These are phyloP conservation scores for Pyropia yezoensis DNA, from an alignment of 23 red algal genomes.

Conservation along the genomic window DNA sequence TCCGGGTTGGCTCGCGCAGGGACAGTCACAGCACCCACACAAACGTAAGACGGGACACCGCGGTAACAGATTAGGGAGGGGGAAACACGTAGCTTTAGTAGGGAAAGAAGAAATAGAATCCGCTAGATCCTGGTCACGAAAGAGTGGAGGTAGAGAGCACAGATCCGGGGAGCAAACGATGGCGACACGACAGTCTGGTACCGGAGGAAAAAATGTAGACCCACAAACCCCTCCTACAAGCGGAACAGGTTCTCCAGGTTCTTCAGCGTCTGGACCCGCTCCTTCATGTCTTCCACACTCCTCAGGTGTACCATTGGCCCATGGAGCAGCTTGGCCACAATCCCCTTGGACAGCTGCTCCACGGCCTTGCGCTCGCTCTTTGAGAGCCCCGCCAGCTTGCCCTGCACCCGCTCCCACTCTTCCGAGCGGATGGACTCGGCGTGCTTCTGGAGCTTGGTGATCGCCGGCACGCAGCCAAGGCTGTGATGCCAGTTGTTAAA, in stretches of 20 bases:
- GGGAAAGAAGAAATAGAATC: background rate
- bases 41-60: no score
- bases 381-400: slow-evolving; percentile 62
- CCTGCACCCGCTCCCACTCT: slow-evolving; percentile 72
- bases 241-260: slow-evolving; percentile 88
- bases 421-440: slow-evolving; percentile 88
- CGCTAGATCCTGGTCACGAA: background rate
- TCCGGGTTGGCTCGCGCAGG: no score
- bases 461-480: slow-evolving; percentile 83
- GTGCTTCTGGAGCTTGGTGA: slow-evolving; percentile 84
- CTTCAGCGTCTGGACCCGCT: slow-evolving; percentile 65
- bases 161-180: no score
- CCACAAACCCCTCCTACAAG: slow-evolving; percentile 27
- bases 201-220: background rate
- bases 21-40: no score
- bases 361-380: slow-evolving; percentile 78
- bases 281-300: slow-evolving; percentile 83
- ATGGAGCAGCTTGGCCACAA: slow-evolving; percentile 96
- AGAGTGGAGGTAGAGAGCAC: no score
- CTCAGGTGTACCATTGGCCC: slow-evolving; percentile 84
- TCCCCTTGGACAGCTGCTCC: slow-evolving; percentile 82
- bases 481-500: slow-evolving; percentile 95
- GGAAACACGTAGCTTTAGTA: background rate
- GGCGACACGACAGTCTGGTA: background rate
- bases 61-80: background rate